phyloP scores from a whole-genome alignment of 306 rosid species.

The Corylus avellana region DNA sequence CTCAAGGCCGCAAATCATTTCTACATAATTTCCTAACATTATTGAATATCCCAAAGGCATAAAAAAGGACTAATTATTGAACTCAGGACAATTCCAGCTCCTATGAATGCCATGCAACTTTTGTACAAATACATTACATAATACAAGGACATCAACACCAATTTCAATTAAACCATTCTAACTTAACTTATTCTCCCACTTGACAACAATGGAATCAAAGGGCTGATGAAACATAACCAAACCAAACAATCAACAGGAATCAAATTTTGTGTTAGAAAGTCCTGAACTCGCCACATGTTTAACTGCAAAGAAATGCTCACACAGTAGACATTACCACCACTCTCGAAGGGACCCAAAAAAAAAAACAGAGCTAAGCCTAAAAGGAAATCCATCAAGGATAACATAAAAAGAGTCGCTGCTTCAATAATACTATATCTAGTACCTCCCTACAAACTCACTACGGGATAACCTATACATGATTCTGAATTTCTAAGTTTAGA shows the following conservation, averaged over 20 bases:
- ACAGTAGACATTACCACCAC: constrained; percentile 1
- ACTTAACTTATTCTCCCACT: constrained; percentile 31
- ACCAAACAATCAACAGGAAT: constrained; percentile 33
- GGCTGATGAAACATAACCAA: constrained; percentile 34
- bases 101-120: neutral
- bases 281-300: constrained; percentile 20
- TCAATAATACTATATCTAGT: constrained; percentile 29
- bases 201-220: constrained; percentile 21
- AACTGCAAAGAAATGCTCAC: constrained; percentile 7
- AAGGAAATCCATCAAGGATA: constrained; percentile 12
- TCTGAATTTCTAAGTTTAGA: constrained; percentile 41
- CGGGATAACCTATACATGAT: constrained; percentile 61
- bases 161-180: constrained; percentile 25
- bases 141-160: neutral
- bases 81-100: neutral
- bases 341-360: neutral
- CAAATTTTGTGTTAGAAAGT: constrained; percentile 21
- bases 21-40: neutral
- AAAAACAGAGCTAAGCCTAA: neutral
- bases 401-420: constrained; percentile 6
- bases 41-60: no score
- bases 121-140: neutral
- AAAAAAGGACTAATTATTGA: neutral
- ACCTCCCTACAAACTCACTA: constrained; percentile 60
- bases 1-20: neutral